phyloP scores from a whole-genome alignment of 805 yeast genomes.

The Ogataea chonburiensis region DNA sequence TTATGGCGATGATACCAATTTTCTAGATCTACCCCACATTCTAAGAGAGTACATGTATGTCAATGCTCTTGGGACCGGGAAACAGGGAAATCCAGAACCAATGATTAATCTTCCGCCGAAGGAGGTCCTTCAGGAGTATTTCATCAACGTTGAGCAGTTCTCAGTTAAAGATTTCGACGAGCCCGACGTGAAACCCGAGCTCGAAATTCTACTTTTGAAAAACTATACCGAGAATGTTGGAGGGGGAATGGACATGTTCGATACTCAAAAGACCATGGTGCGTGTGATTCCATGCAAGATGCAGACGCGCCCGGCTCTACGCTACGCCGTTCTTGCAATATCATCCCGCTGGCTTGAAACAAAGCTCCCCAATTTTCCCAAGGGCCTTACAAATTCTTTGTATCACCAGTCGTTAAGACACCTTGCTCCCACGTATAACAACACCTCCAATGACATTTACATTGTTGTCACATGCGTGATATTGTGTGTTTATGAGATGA shows the following conservation, averaged over 20 bases:
- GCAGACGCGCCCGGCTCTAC: constrained; percentile 18
- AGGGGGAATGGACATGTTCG: constrained; percentile 41
- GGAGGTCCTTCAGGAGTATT: constrained; percentile 23
- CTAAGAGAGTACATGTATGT: constrained; percentile 41
- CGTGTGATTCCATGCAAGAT: constrained; percentile 19
- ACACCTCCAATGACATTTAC: constrained; percentile 18
- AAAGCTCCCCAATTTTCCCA: constrained; percentile 19
- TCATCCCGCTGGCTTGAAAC: constrained; percentile 23
- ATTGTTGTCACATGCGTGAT: constrained; percentile 39
- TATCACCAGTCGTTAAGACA: constrained; percentile 36
- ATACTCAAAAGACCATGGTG: constrained; percentile 18
- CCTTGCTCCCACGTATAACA: constrained; percentile 23
- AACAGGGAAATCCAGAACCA: constrained; percentile 10
- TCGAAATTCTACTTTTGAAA: constrained; percentile 31
- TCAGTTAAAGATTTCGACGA: constrained; percentile 15
- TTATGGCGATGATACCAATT: constrained; percentile 13
- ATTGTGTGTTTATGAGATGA: constrained; percentile 44
- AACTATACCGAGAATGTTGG: constrained; percentile 40
- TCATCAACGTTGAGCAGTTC: constrained; percentile 23
- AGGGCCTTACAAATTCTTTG: constrained; percentile 27
- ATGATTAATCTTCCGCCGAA: constrained; percentile 18
- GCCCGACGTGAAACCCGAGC: constrained; percentile 18
- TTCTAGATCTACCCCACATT: constrained; percentile 33
- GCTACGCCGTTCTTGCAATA: constrained; percentile 25
- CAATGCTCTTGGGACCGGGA: constrained; percentile 28